Evolutionary conservation across 257 asterid species (phyloP).

Genomic region (Scutellaria baicalensis): DNA sequence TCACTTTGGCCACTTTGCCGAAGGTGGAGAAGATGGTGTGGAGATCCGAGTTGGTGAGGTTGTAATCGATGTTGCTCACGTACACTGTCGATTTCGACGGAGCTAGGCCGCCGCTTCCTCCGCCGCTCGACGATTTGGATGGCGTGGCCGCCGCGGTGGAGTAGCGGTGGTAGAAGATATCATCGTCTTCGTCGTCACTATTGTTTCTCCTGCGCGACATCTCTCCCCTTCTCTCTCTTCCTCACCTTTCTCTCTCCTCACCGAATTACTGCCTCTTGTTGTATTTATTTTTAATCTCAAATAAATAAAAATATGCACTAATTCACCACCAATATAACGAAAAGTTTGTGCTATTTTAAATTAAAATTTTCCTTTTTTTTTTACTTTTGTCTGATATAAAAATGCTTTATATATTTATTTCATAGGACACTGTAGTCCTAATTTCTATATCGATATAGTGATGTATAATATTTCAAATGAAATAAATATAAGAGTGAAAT

Average conservation of each 20-base stretch:
- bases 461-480: too few species aligned
- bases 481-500: too few species aligned
- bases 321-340: too few species aligned
- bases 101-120: slow-evolving; percentile 76
- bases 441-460: too few species aligned
- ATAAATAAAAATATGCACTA: too few species aligned
- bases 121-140: slow-evolving; percentile 34
- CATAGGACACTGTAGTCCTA: too few species aligned
- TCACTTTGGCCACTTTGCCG: slow-evolving; percentile 93
- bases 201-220: slow-evolving; percentile 44
- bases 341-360: too few species aligned
- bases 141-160: slow-evolving; percentile 41
- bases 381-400: too few species aligned
- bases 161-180: slow-evolving; percentile 67
- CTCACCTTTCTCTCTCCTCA: neutral
- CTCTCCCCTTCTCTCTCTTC: neutral
- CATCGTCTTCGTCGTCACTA: slow-evolving; percentile 63
- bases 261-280: neutral
- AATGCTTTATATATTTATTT: too few species aligned
- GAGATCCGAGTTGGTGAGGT: slow-evolving; percentile 81
- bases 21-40: slow-evolving; percentile 92
- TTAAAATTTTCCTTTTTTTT: too few species aligned
- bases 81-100: slow-evolving; percentile 95
- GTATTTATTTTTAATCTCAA: too few species aligned
- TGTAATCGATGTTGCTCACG: slow-evolving; percentile 82